A percentile compares a stretch with the other conserved stretches of the same genome.
These are phyloP conservation scores for Ichthyophthirius multifiliis DNA, from an alignment of 169 alveolate genomes.

Conservation along the genomic window DNA sequence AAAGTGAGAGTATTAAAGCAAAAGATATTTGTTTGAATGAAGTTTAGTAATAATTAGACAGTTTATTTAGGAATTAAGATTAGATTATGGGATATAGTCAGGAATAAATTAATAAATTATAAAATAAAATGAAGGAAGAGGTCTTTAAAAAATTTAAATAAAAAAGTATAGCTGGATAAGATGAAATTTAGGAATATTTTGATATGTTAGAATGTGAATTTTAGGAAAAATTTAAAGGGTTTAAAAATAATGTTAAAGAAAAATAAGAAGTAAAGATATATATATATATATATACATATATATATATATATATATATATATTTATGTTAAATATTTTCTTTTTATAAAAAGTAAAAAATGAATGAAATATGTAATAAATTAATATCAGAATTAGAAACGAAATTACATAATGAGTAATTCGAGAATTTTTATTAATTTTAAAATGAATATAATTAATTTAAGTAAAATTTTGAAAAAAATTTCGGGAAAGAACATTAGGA, in stretches of 20 bases:
- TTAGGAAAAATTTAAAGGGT: constrained; percentile 31
- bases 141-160: constrained; percentile 40
- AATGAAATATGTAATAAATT: constrained; percentile 22
- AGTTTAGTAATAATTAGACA: constrained; percentile 30
- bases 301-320: neutral
- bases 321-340: neutral
- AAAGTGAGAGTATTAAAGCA: constrained; percentile 72
- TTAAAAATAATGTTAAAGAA: constrained; percentile 34
- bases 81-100: neutral
- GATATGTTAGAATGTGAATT: constrained; percentile 45
- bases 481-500: constrained; percentile 25
- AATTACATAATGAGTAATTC: constrained; percentile 42
- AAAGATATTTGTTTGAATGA: constrained; percentile 44
- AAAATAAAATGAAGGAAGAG: constrained; percentile 1
- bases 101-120: neutral
- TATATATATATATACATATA: neutral
- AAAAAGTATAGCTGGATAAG: constrained; percentile 51
- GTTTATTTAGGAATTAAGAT: too few relatives aligned
- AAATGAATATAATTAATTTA: constrained; percentile 49
- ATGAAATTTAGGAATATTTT: constrained; percentile 40
- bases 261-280: neutral
- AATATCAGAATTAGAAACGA: constrained; percentile 21
- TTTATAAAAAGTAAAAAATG: neutral
- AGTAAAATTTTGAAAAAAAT: constrained; percentile 36
- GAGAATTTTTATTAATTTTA: constrained; percentile 50